Conservation (phyloP, 2,329 filamentous ascomycete species). For the Eutypella sp. region DNA sequence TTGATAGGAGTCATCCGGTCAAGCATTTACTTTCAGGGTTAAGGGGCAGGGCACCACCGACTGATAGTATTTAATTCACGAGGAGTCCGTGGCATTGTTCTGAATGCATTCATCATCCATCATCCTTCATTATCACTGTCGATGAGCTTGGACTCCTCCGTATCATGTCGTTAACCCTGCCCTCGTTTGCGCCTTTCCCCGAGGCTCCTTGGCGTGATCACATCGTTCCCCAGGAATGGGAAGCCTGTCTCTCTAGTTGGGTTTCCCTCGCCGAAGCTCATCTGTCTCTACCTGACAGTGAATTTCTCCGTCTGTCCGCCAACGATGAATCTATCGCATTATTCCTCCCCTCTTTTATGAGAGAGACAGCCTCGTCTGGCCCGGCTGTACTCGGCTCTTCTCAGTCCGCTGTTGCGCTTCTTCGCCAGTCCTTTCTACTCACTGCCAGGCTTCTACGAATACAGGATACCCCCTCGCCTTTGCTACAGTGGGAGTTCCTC, state of each 20-base stretch:
- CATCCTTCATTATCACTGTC: neutral
- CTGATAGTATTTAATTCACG: neutral
- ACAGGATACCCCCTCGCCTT: slow-evolving; percentile 33
- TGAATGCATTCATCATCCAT: neutral
- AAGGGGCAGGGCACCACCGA: neutral
- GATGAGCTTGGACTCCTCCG: neutral
- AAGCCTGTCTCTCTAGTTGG: slow-evolving; percentile 73
- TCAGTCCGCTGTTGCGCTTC: slow-evolving; percentile 39
- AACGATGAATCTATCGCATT: slow-evolving; percentile 53
- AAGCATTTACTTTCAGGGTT: neutral
- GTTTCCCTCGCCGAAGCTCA: slow-evolving; percentile 61
- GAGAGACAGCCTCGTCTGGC: slow-evolving; percentile 43
- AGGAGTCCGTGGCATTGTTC: too few relatives aligned
- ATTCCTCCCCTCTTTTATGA: slow-evolving; percentile 66
- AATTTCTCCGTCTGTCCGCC: slow-evolving; percentile 47
- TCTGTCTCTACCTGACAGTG: slow-evolving; percentile 50
- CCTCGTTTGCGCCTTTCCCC: slow-evolving; percentile 75
- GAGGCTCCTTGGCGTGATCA: slow-evolving; percentile 59
- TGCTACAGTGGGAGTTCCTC: slow-evolving; percentile 64
- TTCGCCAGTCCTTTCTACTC: slow-evolving; percentile 62
- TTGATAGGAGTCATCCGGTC: neutral
- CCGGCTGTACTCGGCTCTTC: slow-evolving; percentile 29
- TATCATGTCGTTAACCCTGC: slow-evolving; percentile 48
- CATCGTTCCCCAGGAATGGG: slow-evolving; percentile 69
- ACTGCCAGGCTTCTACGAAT: slow-evolving; percentile 49